Conservation (phyloP, 139 green algal species). For the Bryopsis sp. region DNA sequence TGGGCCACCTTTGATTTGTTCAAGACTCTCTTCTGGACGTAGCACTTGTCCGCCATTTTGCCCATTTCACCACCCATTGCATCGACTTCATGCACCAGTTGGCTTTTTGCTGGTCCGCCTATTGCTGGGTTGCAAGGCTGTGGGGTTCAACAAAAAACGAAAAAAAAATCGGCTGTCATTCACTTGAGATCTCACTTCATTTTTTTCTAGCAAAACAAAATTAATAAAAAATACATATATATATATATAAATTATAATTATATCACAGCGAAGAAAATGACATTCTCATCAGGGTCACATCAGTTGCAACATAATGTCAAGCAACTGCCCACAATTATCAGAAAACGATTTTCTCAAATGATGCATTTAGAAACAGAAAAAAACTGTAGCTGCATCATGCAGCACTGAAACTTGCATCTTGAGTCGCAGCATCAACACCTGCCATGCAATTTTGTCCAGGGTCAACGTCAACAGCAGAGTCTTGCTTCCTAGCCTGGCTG, state of each 20-base stretch:
- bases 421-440: conserved; percentile 42
- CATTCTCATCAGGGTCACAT: no score
- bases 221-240: not conserved
- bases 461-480: conserved; percentile 94
- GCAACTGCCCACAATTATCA: conserved; percentile 11
- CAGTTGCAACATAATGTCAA: no score
- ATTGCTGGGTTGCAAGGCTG: conserved; percentile 80
- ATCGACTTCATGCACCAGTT: conserved; percentile 95
- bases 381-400: not conserved
- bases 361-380: not conserved
- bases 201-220: not conserved
- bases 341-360: not conserved
- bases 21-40: conserved; percentile 92
- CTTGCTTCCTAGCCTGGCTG: conserved; percentile 65
- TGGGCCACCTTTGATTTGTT: conserved; percentile 74
- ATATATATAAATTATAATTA: not conserved
- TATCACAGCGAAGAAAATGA: no score
- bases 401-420: not conserved
- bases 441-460: conserved; percentile 93
- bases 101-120: conserved; percentile 85
- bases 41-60: conserved; percentile 82
- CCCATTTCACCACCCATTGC: conserved; percentile 93
- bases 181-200: not conserved
- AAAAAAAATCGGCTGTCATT: no score
- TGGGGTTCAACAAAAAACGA: no score